A percentile compares a stretch with the other conserved stretches of the same genome.
Evolutionary conservation across 345 rosid species (phyloP).

Genomic region (Arabidopsis arenosa): DNA sequence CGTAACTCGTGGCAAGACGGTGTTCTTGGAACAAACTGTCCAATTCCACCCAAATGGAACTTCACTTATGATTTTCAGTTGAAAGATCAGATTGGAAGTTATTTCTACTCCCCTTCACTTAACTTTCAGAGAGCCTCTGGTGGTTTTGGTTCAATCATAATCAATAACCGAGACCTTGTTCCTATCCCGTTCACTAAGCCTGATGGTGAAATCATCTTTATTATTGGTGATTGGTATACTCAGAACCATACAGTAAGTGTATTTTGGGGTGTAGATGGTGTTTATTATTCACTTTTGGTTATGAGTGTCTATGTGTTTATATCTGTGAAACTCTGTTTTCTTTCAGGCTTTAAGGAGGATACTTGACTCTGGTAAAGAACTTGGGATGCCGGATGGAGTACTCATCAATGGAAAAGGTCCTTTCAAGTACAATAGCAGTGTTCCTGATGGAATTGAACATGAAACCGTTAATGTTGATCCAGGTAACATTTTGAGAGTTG

Average conservation of each 20-base stretch:
- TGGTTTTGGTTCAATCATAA: constrained; percentile 83
- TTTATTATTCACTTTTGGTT: neutral
- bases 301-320: neutral
- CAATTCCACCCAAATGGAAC: constrained; percentile 65
- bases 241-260: constrained; percentile 75
- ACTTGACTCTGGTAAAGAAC: constrained; percentile 85
- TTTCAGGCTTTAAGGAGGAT: constrained; percentile 67
- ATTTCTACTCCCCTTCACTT: constrained; percentile 81
- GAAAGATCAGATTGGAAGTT: constrained; percentile 97
- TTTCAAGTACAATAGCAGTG: constrained; percentile 69
- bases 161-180: constrained; percentile 62
- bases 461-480: constrained; percentile 76
- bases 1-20: constrained; percentile 97
- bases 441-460: constrained; percentile 75
- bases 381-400: constrained; percentile 97
- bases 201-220: constrained; percentile 68
- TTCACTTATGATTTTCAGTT: constrained; percentile 83
- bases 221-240: constrained; percentile 96
- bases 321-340: constrained; percentile 21
- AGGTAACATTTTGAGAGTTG: constrained; percentile 52
- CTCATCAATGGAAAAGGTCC: constrained; percentile 97
- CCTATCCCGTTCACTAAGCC: constrained; percentile 75
- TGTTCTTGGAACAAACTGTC: constrained; percentile 86
- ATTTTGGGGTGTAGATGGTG: neutral
- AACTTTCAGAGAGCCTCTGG: constrained; percentile 91